Evolutionary conservation across 1,284 basidiomycete genomes (phyloP).

Genomic region (Anthracocystis walkeri): DNA sequence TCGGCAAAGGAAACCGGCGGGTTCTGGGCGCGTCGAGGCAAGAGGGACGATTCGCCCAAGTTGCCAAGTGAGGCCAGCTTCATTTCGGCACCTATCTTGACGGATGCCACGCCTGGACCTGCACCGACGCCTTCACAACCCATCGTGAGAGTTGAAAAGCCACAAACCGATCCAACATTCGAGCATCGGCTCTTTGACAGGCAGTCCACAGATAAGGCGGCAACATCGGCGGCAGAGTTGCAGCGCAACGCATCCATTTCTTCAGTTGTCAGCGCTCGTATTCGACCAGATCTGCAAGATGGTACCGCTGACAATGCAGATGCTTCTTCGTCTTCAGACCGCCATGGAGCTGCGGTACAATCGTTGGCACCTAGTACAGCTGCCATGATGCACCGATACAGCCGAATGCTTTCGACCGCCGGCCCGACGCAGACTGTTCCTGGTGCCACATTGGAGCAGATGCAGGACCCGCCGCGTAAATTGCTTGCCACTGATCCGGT

Average conservation of each 20-base stretch:
- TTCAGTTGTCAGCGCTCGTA: conserved; percentile 36
- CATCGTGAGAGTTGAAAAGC: conserved; percentile 13
- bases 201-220: conserved; percentile 5
- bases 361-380: conserved; percentile 49
- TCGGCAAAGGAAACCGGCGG: conserved; percentile 25
- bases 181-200: conserved; percentile 34
- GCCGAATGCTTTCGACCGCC: conserved; percentile 47
- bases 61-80: conserved; percentile 28
- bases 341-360: conserved; percentile 10
- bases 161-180: conserved; percentile 15
- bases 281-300: conserved; percentile 37
- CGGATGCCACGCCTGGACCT: conserved; percentile 19
- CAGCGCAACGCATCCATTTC: conserved; percentile 41
- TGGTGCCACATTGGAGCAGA: conserved; percentile 44
- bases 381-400: conserved; percentile 59
- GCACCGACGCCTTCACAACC: conserved; percentile 23
- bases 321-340: conserved; percentile 10
- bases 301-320: conserved; percentile 39
- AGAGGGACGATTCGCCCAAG: conserved; percentile 38
- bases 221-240: conserved; percentile 17
- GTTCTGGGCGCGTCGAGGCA: conserved; percentile 31
- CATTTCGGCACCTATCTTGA: conserved; percentile 45
- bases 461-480: conserved; percentile 83
- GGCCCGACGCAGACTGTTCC: conserved; percentile 20
- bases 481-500: conserved; percentile 86